Evolutionary conservation across 129 eudicot genomes (phyloP), one percentile per base, ranked within the genome.

Genomic region (Saussurea involucrata): DNA sequence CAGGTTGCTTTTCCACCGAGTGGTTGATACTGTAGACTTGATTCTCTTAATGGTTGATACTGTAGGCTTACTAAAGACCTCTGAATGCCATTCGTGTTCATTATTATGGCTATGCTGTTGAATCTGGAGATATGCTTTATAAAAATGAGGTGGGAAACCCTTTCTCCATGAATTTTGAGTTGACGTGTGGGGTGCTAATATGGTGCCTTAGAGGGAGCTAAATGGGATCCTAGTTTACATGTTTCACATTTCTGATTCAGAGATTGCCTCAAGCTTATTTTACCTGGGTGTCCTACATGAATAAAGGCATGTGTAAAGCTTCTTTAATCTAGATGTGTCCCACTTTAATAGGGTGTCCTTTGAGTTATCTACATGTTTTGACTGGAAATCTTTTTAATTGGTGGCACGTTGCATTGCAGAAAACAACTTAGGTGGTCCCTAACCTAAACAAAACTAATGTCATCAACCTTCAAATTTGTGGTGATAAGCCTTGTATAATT

Each of bases 351-450:
- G 31, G 68, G 17, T 5, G 25, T 70, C 18, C 66, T 22, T 79
- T 61, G 49, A 79, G 63, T 29, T 28, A 63, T 42, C 28, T 73
- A 42, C 69, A 66, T 24, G 24, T 60, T 32, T 82, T 61, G 60
- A 76, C 73, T 76, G 80, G 10, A 58, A 20, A 72, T 11, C 21
- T 40, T 66, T 68, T 37, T 69, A 46, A 77, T 69, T 75, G 76
- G 60, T 78, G 57, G 67, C 80, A 80, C 76, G 82, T 80, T 80
- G 24, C 78, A 32, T 73, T 83, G 77, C 89, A 80, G 86, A 81
- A 68, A 46, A 69, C n/a, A 64, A 37, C 63, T 37, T 75, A 71
- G 65, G 85, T 85, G 90, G 92, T 85, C 86, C 85, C 85, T 81
- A 72, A 77, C 27, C 68, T 76, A 75, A 80, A 68, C 57, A 75